Percentiles rank a stretch among this genome's conserved stretches.
Conservation (phyloP, 805 yeast species). For the Wickerhamiella spandovensis region DNA sequence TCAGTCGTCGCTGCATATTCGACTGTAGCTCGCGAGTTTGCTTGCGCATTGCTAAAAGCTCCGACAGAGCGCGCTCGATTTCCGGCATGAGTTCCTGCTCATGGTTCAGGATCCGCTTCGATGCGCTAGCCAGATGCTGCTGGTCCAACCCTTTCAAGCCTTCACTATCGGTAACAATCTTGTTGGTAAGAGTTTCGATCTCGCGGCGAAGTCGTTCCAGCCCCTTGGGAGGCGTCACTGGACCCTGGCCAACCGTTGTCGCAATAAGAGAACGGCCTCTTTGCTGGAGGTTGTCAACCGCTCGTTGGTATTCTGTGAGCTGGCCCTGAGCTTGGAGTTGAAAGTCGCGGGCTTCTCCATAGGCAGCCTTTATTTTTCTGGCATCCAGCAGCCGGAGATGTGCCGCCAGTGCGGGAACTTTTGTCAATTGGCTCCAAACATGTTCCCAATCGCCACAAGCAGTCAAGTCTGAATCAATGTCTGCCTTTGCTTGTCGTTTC, state of each 20-base stretch:
- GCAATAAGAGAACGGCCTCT: neutral
- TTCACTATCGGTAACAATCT: slow-evolving; percentile 9
- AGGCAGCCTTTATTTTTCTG: neutral
- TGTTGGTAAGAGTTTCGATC: slow-evolving; percentile 13
- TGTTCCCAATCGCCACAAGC: slow-evolving; percentile 13
- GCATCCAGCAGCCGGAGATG: slow-evolving; percentile 12
- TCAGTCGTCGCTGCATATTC: slow-evolving; percentile 4
- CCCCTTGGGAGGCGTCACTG: neutral
- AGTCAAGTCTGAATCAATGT: slow-evolving; percentile 11
- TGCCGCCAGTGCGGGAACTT: slow-evolving; percentile 9
- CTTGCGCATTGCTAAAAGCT: slow-evolving; percentile 10
- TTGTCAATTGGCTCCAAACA: slow-evolving; percentile 7
- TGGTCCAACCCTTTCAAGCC: neutral
- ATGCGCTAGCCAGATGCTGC: neutral
- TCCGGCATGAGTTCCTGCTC: slow-evolving; percentile 21
- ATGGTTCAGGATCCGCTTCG: slow-evolving; percentile 12
- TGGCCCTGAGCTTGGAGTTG: slow-evolving; percentile 8
- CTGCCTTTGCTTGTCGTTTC: neutral
- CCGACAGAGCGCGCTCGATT: slow-evolving; percentile 14
- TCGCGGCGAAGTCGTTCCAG: slow-evolving; percentile 8
- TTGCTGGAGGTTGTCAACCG: neutral
- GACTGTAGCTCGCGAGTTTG: neutral
- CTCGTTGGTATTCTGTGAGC: slow-evolving; percentile 1
- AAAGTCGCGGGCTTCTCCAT: neutral
- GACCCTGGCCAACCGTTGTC: neutral